Evolutionary conservation across 768 basidiomycete genomes (phyloP).

Genomic region (Macrolepiota dolichaula): DNA sequence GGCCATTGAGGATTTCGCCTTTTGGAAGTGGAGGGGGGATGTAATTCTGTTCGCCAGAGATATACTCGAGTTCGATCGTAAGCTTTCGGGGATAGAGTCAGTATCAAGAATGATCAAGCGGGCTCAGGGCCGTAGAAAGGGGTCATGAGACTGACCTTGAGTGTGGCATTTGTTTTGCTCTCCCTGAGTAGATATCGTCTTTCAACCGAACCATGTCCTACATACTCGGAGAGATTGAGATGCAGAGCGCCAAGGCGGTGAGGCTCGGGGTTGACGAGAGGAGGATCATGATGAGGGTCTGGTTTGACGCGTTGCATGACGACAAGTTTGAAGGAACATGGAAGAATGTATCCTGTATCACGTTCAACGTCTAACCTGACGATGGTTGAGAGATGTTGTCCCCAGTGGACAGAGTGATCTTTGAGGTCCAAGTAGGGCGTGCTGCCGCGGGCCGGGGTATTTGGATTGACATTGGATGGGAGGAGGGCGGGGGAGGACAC

Average conservation of each 20-base stretch:
- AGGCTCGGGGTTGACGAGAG: constrained; percentile 47
- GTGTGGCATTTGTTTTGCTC: constrained; percentile 44
- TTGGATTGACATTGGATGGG: not conserved
- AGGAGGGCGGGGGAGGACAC: not conserved
- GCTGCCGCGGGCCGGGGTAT: constrained; percentile 49
- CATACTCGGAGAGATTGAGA: constrained; percentile 76
- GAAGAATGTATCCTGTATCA: constrained; percentile 44
- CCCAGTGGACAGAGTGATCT: constrained; percentile 67
- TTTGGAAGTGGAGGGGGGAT: constrained; percentile 66
- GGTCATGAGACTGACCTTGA: constrained; percentile 46
- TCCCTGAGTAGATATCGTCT: constrained; percentile 66
- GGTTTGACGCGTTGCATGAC: constrained; percentile 58
- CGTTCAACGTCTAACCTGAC: constrained; percentile 61
- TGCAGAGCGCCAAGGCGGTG: constrained; percentile 62
- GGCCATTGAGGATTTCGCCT: constrained; percentile 69
- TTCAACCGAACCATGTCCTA: constrained; percentile 41
- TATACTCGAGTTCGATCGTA: constrained; percentile 50
- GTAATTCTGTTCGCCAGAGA: constrained; percentile 53
- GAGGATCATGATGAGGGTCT: constrained; percentile 32
- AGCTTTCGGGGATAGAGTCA: constrained; percentile 34
- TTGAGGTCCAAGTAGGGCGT: constrained; percentile 58
- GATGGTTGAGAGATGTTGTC: constrained; percentile 49
- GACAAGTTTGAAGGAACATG: constrained; percentile 43
- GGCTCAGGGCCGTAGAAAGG: not conserved
- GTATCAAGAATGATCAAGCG: too few species aligned